Percentiles rank a stretch among this genome's conserved stretches.
phyloP scores from a whole-genome alignment of 371 early-diverging fungal genomes.

The Umbelopsis sp. region DNA sequence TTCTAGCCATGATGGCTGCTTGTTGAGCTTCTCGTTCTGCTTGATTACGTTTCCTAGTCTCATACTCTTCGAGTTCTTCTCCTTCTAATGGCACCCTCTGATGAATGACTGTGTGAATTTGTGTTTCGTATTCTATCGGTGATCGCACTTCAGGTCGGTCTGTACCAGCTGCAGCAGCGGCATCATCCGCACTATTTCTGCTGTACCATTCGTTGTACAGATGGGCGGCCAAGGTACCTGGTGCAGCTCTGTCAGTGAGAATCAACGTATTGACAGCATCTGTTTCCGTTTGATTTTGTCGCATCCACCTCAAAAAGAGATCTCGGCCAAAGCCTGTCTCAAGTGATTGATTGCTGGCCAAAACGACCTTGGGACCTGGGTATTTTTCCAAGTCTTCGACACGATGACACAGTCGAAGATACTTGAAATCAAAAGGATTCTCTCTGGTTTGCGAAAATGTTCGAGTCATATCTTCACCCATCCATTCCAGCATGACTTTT shows the following conservation, averaged over 20 bases:
- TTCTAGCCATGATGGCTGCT: conserved; percentile 70
- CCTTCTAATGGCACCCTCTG: conserved; percentile 86
- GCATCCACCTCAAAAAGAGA: conserved; percentile 76
- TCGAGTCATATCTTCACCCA: conserved; percentile 81
- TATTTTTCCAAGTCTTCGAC: conserved; percentile 75
- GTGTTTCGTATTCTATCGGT: conserved; percentile 53
- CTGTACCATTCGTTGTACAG: conserved; percentile 75
- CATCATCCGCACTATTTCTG: conserved; percentile 21
- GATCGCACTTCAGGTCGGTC: conserved; percentile 44
- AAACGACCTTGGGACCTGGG: conserved; percentile 78
- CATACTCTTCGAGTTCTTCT: conserved; percentile 75
- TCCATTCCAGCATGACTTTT: conserved; percentile 94
- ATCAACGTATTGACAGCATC: conserved; percentile 64
- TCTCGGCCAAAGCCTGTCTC: conserved; percentile 83
- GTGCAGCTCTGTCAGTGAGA: conserved; percentile 77
- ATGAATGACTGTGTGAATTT: conserved; percentile 41
- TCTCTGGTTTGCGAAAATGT: conserved; percentile 76
- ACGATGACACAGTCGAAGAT: conserved; percentile 67
- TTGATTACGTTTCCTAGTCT: conserved; percentile 62
- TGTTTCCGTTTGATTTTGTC: conserved; percentile 9
- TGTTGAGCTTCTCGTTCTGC: conserved; percentile 77
- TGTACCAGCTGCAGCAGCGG: conserved; percentile 1
- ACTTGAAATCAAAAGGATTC: conserved; percentile 90
- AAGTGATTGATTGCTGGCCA: conserved; percentile 79
- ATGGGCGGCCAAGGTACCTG: conserved; percentile 71